phyloP scores from a whole-genome alignment of 257 asterid species.

The Plantago elongata region DNA sequence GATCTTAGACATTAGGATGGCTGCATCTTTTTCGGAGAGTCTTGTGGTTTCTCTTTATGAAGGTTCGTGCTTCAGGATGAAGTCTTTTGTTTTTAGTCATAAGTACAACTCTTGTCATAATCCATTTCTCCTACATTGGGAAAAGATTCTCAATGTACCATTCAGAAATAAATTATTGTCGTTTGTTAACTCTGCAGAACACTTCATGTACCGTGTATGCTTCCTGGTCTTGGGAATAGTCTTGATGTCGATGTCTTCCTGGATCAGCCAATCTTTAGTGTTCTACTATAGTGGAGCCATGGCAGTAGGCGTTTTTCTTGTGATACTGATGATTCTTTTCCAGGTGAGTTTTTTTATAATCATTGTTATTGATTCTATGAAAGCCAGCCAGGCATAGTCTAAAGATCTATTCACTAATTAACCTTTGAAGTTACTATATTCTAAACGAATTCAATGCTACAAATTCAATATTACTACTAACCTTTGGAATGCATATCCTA shows the following conservation, averaged over 20 bases:
- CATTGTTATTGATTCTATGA: not conserved
- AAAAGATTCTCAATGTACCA: not conserved
- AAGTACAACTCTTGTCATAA: not conserved
- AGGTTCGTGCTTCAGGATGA: slow-evolving; percentile 46
- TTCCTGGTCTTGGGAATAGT: slow-evolving; percentile 65
- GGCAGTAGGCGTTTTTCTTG: slow-evolving; percentile 69
- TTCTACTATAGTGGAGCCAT: slow-evolving; percentile 85
- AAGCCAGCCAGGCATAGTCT: too few relatives aligned
- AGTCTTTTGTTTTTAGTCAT: not conserved
- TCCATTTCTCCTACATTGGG: too few relatives aligned
- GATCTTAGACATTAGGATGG: slow-evolving; percentile 65
- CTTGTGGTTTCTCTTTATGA: slow-evolving; percentile 73
- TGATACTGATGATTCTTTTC: slow-evolving; percentile 77
- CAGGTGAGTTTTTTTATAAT: slow-evolving; percentile 42
- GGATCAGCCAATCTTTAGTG: slow-evolving; percentile 71
- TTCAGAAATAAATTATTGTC: not conserved
- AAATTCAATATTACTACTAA: not conserved
- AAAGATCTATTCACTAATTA: too few relatives aligned
- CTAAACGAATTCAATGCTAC: too few relatives aligned
- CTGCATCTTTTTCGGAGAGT: slow-evolving; percentile 42
- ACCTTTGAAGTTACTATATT: too few relatives aligned
- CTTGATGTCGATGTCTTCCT: slow-evolving; percentile 56
- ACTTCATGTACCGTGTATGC: slow-evolving; percentile 49
- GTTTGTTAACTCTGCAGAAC: slow-evolving; percentile 45
- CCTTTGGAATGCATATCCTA: not conserved